These are phyloP conservation scores for Epichloe amarillans DNA, from an alignment of 2,329 filamentous ascomycete species.

Conservation along the genomic window DNA sequence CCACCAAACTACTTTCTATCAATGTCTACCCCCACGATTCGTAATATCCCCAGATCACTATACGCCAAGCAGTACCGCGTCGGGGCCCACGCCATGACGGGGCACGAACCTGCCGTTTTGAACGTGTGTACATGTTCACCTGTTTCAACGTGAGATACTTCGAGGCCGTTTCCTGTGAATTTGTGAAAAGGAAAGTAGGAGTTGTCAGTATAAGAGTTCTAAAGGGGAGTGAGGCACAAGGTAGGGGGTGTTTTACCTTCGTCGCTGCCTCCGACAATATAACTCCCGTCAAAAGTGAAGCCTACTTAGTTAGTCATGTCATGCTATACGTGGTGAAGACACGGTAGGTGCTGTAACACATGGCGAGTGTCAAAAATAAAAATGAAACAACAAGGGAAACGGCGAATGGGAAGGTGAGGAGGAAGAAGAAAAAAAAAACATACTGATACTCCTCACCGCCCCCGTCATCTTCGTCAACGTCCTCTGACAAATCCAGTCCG, in stretches of 20 bases:
- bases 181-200: background rate
- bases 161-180: conserved; percentile 41
- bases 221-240: background rate
- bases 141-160: conserved; percentile 59
- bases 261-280: conserved; percentile 60
- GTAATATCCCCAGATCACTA: conserved; percentile 53
- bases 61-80: conserved; percentile 63
- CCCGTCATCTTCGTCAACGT: conserved; percentile 57
- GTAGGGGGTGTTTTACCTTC: conserved; percentile 35
- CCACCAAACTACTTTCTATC: conserved; percentile 20
- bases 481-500: conserved; percentile 61
- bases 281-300: conserved; percentile 69
- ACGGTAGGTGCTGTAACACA: no score
- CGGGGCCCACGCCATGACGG: conserved; percentile 64
- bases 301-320: conserved; percentile 25
- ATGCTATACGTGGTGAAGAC: background rate
- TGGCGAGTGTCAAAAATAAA: background rate
- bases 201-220: no score
- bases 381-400: background rate
- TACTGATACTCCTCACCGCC: conserved; percentile 55
- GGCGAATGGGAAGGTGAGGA: background rate
- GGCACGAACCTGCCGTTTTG: conserved; percentile 51
- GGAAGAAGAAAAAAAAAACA: conserved; percentile 13
- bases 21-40: conserved; percentile 51
- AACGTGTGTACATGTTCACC: conserved; percentile 61